A percentile compares a stretch with the other conserved stretches of the same genome.
Conservation (phyloP, 2,329 filamentous ascomycete species). For the Didymella glomerata region DNA sequence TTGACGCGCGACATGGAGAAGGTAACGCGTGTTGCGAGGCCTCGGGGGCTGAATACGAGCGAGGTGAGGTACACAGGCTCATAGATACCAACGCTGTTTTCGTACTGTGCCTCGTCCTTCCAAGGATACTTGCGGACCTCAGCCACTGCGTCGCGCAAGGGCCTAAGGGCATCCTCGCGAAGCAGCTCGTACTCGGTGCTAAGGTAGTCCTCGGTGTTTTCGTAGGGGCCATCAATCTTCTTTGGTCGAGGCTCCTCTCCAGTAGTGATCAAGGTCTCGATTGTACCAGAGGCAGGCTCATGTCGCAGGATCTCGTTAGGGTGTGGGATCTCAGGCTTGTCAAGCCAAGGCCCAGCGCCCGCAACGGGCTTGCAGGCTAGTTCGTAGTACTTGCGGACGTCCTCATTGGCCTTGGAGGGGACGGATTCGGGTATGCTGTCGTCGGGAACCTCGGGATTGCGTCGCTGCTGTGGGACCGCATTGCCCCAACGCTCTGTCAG, state of each 20-base stretch:
- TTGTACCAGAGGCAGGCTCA: slow-evolving; percentile 9
- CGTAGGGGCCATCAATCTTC: slow-evolving; percentile 61
- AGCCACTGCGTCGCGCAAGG: slow-evolving; percentile 72
- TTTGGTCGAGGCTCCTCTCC: slow-evolving; percentile 37
- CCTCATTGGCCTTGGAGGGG: slow-evolving; percentile 28
- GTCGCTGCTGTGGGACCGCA: background rate
- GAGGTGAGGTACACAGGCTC: slow-evolving; percentile 70
- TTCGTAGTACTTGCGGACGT: slow-evolving; percentile 41
- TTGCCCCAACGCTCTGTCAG: slow-evolving; percentile 28
- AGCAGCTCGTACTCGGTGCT: slow-evolving; percentile 77
- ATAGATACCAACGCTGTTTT: slow-evolving; percentile 49
- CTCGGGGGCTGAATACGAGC: slow-evolving; percentile 68
- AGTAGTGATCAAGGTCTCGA: slow-evolving; percentile 32
- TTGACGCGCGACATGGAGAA: slow-evolving; percentile 74
- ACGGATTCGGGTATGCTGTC: slow-evolving; percentile 27
- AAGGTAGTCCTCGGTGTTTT: slow-evolving; percentile 71
- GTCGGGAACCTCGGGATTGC: slow-evolving; percentile 15
- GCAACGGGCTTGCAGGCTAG: slow-evolving; percentile 26
- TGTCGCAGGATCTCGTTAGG: slow-evolving; percentile 58
- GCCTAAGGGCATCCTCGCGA: slow-evolving; percentile 75
- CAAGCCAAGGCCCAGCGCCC: slow-evolving; percentile 39
- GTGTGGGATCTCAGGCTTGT: slow-evolving; percentile 64
- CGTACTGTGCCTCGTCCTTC: slow-evolving; percentile 61
- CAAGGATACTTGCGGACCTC: slow-evolving; percentile 40
- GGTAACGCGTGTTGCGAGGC: slow-evolving; percentile 71